Conservation (phyloP, 192 early-diverging fungal species). For the Rhizophagus clarus region DNA sequence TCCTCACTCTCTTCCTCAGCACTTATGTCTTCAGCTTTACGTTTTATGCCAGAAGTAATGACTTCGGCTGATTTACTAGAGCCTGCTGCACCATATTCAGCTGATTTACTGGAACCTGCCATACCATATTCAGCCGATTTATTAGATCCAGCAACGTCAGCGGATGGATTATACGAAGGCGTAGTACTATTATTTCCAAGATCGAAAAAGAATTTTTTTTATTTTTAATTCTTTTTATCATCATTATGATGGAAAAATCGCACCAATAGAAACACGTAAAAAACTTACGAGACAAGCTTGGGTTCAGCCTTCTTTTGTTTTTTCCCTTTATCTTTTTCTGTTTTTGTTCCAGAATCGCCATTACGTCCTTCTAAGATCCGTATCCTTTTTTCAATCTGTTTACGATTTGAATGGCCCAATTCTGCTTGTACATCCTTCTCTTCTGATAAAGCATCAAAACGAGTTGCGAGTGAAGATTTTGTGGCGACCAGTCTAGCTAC, state of each 20-base stretch:
- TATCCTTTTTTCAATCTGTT: conserved; percentile 13
- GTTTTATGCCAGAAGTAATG: not conserved
- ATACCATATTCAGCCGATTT: not conserved
- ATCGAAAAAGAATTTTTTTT: not conserved
- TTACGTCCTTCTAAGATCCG: not conserved
- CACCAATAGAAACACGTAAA: not conserved
- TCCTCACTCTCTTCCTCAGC: not conserved
- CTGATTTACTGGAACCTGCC: not conserved
- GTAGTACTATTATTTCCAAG: not conserved
- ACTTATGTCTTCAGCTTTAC: not conserved
- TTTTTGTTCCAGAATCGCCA: not conserved
- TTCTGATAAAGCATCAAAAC: conserved; percentile 92
- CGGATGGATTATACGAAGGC: not conserved
- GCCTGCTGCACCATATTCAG: not conserved
- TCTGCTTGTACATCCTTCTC: conserved; percentile 31
- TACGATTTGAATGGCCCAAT: conserved; percentile 12
- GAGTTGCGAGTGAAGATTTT: conserved; percentile 86
- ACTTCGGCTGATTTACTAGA: not conserved
- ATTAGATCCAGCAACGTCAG: not conserved
- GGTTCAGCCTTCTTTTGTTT: not conserved
- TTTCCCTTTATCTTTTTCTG: not conserved
- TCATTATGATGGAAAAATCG: not conserved
- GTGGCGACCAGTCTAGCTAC: conserved; percentile 91
- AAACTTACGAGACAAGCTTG: not conserved
- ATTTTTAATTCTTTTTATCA: too few relatives aligned